Conservation (phyloP, 208 protist genomes). For the Wallacemonas sp. region DNA sequence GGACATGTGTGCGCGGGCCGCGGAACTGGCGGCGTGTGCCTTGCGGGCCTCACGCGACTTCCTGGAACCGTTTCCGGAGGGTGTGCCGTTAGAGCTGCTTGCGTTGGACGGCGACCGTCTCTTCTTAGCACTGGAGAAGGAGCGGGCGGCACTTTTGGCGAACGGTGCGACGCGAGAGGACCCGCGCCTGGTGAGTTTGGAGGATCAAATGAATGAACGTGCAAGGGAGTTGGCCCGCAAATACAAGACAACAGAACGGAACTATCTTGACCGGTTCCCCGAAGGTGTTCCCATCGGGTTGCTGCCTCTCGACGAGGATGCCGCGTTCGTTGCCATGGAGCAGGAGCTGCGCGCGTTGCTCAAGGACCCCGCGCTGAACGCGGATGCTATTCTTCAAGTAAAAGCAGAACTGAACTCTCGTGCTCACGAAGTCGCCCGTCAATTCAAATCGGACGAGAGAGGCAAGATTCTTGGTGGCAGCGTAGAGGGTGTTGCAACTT, state of each 20-base stretch:
- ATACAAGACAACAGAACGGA: slow-evolving; percentile 32
- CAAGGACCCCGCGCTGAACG: slow-evolving; percentile 50
- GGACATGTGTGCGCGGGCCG: slow-evolving; percentile 26
- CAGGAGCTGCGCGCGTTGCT: slow-evolving; percentile 43
- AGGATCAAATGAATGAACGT: slow-evolving; percentile 66
- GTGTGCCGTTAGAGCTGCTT: slow-evolving; percentile 20
- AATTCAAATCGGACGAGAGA: slow-evolving; percentile 26
- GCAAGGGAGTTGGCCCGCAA: slow-evolving; percentile 50
- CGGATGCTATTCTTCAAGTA: slow-evolving; percentile 36
- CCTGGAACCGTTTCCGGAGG: slow-evolving; percentile 14
- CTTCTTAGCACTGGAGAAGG: slow-evolving; percentile 16
- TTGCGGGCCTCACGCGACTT: slow-evolving; percentile 20
- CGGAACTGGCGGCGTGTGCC: slow-evolving; percentile 20
- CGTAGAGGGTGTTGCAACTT: slow-evolving; percentile 54
- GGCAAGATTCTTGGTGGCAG: slow-evolving; percentile 47
- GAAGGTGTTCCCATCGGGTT: slow-evolving; percentile 35
- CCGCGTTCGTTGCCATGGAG: slow-evolving; percentile 36
- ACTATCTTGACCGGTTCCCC: slow-evolving; percentile 35
- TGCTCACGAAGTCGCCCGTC: slow-evolving; percentile 51
- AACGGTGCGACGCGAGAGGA: slow-evolving; percentile 14
- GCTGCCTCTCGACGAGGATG: slow-evolving; percentile 39
- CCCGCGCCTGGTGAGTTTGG: slow-evolving; percentile 23
- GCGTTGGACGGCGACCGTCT: slow-evolving; percentile 18
- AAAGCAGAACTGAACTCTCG: slow-evolving; percentile 58
- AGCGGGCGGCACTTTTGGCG: slow-evolving; percentile 9